These are phyloP conservation scores for Phytophthora ramorum DNA, from an alignment of 352 stramenopile genomes.

Conservation along the genomic window DNA sequence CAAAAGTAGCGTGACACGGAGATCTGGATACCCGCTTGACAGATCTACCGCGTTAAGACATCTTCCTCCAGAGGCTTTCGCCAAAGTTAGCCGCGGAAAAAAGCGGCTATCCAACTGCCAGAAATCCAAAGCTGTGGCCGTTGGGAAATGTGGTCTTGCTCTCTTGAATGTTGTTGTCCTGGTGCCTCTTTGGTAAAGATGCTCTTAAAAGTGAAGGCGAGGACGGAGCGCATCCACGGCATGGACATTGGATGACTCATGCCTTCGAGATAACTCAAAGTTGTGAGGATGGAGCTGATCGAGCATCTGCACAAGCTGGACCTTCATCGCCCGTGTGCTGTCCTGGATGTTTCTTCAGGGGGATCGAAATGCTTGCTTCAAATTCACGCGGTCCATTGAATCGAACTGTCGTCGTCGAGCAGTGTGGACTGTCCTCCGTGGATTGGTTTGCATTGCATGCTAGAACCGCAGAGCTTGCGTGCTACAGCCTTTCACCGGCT, in stretches of 20 bases:
- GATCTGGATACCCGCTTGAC: constrained; percentile 14
- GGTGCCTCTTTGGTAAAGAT: too few species aligned
- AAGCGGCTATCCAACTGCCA: too few species aligned
- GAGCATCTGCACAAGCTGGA: neutral
- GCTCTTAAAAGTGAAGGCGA: too few species aligned
- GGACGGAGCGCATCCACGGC: too few species aligned
- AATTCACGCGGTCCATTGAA: neutral
- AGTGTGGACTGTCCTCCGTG: neutral
- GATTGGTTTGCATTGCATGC: neutral
- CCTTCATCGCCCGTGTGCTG: neutral
- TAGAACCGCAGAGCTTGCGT: neutral
- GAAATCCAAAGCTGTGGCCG: too few species aligned
- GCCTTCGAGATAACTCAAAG: constrained; percentile 8
- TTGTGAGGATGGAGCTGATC: neutral
- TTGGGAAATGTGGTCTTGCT: too few species aligned
- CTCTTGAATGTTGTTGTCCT: too few species aligned
- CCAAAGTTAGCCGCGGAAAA: too few species aligned
- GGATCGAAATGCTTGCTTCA: neutral
- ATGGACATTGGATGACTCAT: constrained; percentile 9
- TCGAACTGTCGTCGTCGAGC: neutral
- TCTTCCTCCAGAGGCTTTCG: too few species aligned
- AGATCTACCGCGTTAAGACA: constrained; percentile 2
- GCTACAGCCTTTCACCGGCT: constrained; percentile 4
- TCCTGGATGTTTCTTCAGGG: constrained; percentile 6
- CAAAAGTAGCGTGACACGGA: constrained; percentile 6